Base-by-base conservation (phyloP, 495 filamentous ascomycete species). In the Aspergillus bridgeri region DNA sequence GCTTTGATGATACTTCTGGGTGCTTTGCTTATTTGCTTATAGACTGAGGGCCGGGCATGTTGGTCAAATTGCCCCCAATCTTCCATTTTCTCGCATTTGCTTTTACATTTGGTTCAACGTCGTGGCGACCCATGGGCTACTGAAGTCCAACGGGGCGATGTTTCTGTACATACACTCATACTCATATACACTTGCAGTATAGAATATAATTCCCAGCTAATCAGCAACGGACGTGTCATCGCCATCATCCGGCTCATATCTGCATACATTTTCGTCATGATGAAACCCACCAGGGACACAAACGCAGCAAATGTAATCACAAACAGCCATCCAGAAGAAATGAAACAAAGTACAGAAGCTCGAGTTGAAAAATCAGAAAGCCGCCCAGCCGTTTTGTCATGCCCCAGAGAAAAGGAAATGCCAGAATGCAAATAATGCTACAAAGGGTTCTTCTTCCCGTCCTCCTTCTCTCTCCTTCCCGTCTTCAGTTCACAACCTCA, bases 311-410 rank as follows among this genome's bases (percentile, higher is more conserved):
- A 38, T 29, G 49, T 24, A 49, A 38, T 53, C 19, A 51, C 53
- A 54, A 53, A 46, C 47, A 54, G 17, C 15, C n/a, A 20, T 42
- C 25, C n/a, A 18, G 50, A 43, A 53, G 33, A 46, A 46, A 53
- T 49, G 20, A 43, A 60, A 53, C 48, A 57, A 53, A 54, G 42
- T 48, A 47, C 18, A 56, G 22, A 58, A 43, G 29, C 54, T 7
- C 51, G 25, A 20, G 58, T 69, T 65, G 60, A 56, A 58, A 70
- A 58, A 70, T 62, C 65, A 76, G 63, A 76, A 51, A 70, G 60
- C 72, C 72, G 58, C 66, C 68, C 59, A 65, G 60, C 67, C 65
- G 63, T 58, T 72, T 71, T 70, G 59, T 53, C 48, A 61, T 57
- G 57, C 47, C 60, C 64, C 44, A 52, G 13, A 61, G 48, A 44